Conservation (phyloP, 768 basidiomycete species). For the Steccherinum ochraceum region DNA sequence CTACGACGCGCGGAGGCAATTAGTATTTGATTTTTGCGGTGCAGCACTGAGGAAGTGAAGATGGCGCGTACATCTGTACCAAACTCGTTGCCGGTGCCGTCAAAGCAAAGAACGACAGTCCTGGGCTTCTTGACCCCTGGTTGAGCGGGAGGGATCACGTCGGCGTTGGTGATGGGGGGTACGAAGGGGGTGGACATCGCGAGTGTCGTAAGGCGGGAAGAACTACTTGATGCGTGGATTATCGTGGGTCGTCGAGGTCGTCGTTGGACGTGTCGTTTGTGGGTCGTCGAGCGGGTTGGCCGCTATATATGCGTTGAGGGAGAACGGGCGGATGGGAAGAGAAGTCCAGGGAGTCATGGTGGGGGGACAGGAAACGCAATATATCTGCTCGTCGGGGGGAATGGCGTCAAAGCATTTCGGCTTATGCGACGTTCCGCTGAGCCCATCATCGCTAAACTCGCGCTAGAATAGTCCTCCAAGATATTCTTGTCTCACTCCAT, state of each 20-base stretch:
- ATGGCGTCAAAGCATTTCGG: neutral
- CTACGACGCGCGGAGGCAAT: constrained; percentile 2
- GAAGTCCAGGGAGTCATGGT: neutral
- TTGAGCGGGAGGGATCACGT: constrained; percentile 2
- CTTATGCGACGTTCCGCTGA: neutral
- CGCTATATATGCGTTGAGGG: too few species aligned
- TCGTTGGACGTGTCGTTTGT: too few species aligned
- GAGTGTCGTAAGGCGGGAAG: constrained; percentile 3
- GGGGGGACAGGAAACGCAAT: neutral
- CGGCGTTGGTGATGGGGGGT: neutral
- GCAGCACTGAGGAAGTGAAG: neutral
- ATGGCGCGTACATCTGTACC: constrained; percentile 2
- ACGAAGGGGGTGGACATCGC: neutral
- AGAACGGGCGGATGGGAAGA: too few species aligned
- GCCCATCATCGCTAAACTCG: neutral
- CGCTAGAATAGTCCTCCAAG: neutral
- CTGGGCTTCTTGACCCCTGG: neutral
- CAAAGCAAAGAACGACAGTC: constrained; percentile 6
- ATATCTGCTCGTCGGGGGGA: neutral
- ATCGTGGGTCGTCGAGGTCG: too few species aligned
- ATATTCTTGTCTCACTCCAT: too few species aligned
- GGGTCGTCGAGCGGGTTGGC: too few species aligned
- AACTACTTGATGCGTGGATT: too few species aligned
- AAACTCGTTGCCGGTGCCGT: constrained; percentile 7
- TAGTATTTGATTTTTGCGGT: neutral